Conservation (phyloP, 495 filamentous ascomycete species). For the Aspergillus ellipticus region DNA sequence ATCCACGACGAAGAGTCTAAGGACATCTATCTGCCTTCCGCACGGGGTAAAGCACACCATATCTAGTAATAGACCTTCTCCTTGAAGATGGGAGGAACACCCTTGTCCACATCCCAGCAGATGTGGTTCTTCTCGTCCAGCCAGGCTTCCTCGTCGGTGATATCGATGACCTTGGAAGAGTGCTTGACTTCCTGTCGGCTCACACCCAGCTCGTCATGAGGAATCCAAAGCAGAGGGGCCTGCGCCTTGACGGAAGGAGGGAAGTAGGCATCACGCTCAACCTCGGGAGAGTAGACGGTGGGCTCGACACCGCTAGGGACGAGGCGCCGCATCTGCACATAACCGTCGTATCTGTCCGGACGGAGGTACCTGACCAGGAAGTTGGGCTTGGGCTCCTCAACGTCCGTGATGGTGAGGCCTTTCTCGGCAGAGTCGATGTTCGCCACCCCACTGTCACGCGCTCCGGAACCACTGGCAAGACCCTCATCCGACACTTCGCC, state of each 20-base stretch:
- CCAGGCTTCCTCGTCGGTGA: conserved; percentile 78
- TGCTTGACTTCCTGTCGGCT: conserved; percentile 73
- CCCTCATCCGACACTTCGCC: conserved; percentile 28
- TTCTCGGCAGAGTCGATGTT: conserved; percentile 36
- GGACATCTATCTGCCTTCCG: neutral
- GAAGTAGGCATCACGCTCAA: conserved; percentile 68
- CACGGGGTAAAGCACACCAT: neutral
- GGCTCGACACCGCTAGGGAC: conserved; percentile 56
- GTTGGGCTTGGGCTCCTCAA: conserved; percentile 48
- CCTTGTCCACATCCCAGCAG: conserved; percentile 68
- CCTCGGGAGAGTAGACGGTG: conserved; percentile 53
- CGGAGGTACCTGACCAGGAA: conserved; percentile 68
- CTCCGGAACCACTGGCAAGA: conserved; percentile 18
- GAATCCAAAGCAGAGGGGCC: conserved; percentile 79
- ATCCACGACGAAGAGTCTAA: neutral
- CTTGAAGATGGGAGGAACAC: conserved; percentile 73
- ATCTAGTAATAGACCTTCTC: conserved; percentile 51
- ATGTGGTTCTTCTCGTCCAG: conserved; percentile 78
- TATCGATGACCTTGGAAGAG: conserved; percentile 66
- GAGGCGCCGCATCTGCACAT: conserved; percentile 64
- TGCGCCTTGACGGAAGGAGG: conserved; percentile 64
- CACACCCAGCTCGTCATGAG: conserved; percentile 70
- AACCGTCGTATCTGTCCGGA: conserved; percentile 74
- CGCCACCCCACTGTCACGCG: conserved; percentile 27
- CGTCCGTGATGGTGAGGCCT: conserved; percentile 24